A percentile compares a stretch with the other conserved stretches of the same genome.
Evolutionary conservation across 139 green algal genomes (phyloP).

Genomic region (Pleodorina starrii): DNA sequence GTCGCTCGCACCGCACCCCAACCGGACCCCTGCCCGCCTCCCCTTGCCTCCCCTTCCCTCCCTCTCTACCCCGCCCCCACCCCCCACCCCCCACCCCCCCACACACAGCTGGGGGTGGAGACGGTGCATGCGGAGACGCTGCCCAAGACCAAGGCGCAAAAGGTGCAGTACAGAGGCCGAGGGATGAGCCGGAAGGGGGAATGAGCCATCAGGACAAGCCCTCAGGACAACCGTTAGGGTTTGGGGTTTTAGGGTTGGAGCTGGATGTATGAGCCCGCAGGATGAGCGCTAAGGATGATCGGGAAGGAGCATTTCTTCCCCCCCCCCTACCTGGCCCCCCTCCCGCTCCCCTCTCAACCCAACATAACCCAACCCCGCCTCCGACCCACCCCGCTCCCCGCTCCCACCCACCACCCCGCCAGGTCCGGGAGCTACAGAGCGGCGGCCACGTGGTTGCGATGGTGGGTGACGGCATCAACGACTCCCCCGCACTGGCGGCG

Average conservation of each 20-base stretch:
- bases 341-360: too few relatives aligned
- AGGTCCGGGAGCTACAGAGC: constrained; percentile 71
- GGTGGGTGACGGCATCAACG: constrained; percentile 99
- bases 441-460: constrained; percentile 87
- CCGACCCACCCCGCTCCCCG: too few relatives aligned
- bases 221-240: too few relatives aligned
- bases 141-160: constrained; percentile 82
- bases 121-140: constrained; percentile 72
- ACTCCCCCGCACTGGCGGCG: constrained; percentile 94
- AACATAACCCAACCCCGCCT: too few relatives aligned
- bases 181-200: too few relatives aligned
- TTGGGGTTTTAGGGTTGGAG: too few relatives aligned
- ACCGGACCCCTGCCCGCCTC: not conserved
- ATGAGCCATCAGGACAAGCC: too few relatives aligned
- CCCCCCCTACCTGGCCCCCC: too few relatives aligned
- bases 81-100: not conserved
- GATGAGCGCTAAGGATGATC: too few relatives aligned
- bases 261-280: too few relatives aligned
- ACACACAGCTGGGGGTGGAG: not conserved
- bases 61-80: not conserved
- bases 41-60: not conserved
- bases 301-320: too few relatives aligned
- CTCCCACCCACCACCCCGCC: not conserved
- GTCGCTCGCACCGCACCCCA: too few relatives aligned
- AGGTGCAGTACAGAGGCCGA: constrained; percentile 47